Evolutionary conservation across 169 alveolate species (phyloP), one percentile per base, ranked within the genome.

Genomic region (Plasmodium fragile): DNA sequence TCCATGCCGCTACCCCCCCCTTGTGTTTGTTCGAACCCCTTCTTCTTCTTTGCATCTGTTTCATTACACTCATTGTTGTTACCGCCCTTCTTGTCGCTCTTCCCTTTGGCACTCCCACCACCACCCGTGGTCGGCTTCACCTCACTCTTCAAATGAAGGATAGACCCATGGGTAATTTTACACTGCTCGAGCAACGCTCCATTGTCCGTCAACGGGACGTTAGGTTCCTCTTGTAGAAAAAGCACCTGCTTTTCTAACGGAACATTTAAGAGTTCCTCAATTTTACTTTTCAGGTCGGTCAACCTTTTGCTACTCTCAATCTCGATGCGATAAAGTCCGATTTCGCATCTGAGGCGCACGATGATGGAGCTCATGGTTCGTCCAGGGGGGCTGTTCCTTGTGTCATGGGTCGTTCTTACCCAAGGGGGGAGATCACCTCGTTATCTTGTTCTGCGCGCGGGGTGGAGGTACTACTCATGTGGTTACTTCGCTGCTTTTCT

Each of bases 321-420:
- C 34, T 83, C 92, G 36, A 83, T 71, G 53, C 92, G 82, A 25
- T 83, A 83, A 39, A 83, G 13, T 4, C 92, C 92, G 0, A 73
- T 55, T 36, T 30, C 82, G 59, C 92, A 83, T 39, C 83, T 52
- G n/a, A 83, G 59, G 28, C 92, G 49, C 22, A 83, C 72, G 79
- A 83, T 72, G 55, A 83, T 83, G 55, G 39, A 18, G 77, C 79
- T 83, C 92, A 83, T 83, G 18, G 39, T 65, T 18, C 32, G 72
- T n/a, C 18, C 0, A 8, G 30, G 30, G 22, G 30, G n/a, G n/a
- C n/a, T 41, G 52, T 41, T 7, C 52, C 52, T 11, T 4, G 52
- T 41, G 52, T 83, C 92, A 83, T 83, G 18, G 39, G 18, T 18
- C 32, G 72, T n/a, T n/a, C n/a, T n/a, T n/a, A n/a, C n/a, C 18